phyloP scores from a whole-genome alignment of 2,329 filamentous ascomycete species.

The Albophoma yamanashiensis region DNA sequence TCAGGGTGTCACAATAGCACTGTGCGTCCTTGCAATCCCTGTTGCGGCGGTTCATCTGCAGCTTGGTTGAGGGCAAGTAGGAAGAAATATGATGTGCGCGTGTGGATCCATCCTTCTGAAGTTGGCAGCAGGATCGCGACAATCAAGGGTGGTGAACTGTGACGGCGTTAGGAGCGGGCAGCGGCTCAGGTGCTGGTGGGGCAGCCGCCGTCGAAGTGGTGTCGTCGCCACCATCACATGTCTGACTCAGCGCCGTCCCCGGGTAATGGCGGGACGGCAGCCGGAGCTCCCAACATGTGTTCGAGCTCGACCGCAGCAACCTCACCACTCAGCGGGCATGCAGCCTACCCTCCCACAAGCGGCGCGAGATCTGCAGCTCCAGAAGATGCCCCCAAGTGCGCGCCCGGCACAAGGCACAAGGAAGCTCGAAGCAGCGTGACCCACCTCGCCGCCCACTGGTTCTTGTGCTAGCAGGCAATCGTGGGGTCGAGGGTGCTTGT shows the following conservation, averaged over 20 bases:
- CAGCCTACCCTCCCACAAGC: background rate
- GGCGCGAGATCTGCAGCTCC: background rate
- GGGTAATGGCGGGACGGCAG: background rate
- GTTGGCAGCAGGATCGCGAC: too few species aligned
- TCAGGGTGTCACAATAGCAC: too few species aligned
- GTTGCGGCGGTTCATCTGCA: too few species aligned
- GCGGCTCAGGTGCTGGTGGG: too few species aligned
- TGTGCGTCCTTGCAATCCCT: too few species aligned
- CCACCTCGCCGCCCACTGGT: background rate
- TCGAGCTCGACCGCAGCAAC: background rate
- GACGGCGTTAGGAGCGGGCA: too few species aligned
- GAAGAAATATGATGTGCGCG: too few species aligned
- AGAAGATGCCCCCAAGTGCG: background rate
- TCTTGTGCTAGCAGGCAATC: background rate
- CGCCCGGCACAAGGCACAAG: background rate
- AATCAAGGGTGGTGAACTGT: too few species aligned
- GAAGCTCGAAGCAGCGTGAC: background rate
- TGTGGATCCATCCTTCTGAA: too few species aligned
- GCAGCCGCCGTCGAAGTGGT: too few species aligned
- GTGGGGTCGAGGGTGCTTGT: conserved; percentile 5
- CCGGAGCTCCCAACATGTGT: background rate
- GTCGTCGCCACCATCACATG: conserved; percentile 14
- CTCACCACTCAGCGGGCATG: background rate
- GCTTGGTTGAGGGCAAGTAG: too few species aligned
- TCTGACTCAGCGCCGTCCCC: conserved; percentile 3